These are phyloP conservation scores for Solanum gandarillasii DNA, from an alignment of 257 asterid species.

Conservation along the genomic window DNA sequence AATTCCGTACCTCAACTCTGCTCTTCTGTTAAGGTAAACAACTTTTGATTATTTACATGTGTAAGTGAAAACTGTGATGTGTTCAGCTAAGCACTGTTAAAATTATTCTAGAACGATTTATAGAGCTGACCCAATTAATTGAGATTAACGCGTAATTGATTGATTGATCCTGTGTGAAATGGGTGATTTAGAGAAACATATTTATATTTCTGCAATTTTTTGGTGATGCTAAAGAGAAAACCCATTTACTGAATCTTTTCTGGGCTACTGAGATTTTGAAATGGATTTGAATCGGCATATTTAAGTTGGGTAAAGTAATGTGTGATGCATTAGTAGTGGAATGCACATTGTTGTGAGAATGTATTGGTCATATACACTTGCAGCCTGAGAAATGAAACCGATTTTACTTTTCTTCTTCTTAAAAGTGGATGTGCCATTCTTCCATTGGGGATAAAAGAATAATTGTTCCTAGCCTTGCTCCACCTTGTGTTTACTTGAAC, in stretches of 20 bases:
- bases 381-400: not conserved
- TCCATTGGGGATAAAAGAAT: not conserved
- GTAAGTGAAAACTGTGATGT: not conserved
- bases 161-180: not conserved
- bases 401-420: not conserved
- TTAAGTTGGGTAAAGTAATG: not conserved
- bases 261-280: not conserved
- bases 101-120: not conserved
- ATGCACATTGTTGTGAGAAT: not conserved
- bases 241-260: not conserved
- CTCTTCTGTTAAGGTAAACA: slow-evolving; percentile 58
- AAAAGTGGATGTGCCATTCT: not conserved
- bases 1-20: slow-evolving; percentile 82
- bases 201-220: not conserved
- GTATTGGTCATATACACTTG: not conserved
- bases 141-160: not conserved
- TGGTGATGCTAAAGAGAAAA: not conserved
- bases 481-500: not conserved
- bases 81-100: too few species aligned
- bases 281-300: not conserved
- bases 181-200: not conserved
- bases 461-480: not conserved
- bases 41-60: not conserved
- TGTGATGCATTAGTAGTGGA: not conserved
- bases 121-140: not conserved